Base-by-base conservation (phyloP, 2,329 filamentous ascomycete species). In the Exophiala xenobiotica region DNA sequence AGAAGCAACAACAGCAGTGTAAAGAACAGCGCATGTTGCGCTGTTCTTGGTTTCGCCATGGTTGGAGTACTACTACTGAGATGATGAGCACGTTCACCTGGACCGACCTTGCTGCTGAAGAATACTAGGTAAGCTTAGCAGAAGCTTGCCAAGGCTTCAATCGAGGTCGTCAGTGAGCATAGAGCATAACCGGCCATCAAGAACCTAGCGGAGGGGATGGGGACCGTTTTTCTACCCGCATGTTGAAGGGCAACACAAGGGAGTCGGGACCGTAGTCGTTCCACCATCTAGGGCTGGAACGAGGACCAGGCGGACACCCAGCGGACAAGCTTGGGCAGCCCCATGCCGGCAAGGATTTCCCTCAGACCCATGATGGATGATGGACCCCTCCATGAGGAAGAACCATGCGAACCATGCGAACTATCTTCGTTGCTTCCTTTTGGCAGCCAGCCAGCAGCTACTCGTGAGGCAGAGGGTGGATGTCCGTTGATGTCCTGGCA, bases 1-100 rank as follows among this genome's bases (percentile, higher is more conserved):
- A 49, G 24, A 16, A 55, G 16, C 47, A 60, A 42, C 54, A 66
- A 60, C 46, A 53, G 46, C 26, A 63, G 58, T 60, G 69, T 56
- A 51, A 71, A 59, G 40, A 75, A 63, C 56, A 75, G 19, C 22
- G 70, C n/a, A n/a, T n/a, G n/a, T n/a, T n/a, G n/a, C n/a, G 53
- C 64, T 71, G 1, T 70, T 73, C 43, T 76, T n/a, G 50, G 20
- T 33, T 22, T 29, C 31, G 39, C 26, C 27, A 19, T 33, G 31
- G 4, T n/a, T 8, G 16, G 26, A 46, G n/a, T n/a, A n/a, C n/a
- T n/a, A n/a, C n/a, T n/a, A n/a, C n/a, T n/a, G n/a, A n/a, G 8
- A 11, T 26, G 16, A 16, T 7, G 12, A 3, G 22, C 4, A 14
- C 8, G 40, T 5, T 14, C 12, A 12, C 12, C 40, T 3, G 38